Base-by-base conservation (phyloP, 2,329 filamentous ascomycete species). In the Ceratocystis lukuohia region DNA sequence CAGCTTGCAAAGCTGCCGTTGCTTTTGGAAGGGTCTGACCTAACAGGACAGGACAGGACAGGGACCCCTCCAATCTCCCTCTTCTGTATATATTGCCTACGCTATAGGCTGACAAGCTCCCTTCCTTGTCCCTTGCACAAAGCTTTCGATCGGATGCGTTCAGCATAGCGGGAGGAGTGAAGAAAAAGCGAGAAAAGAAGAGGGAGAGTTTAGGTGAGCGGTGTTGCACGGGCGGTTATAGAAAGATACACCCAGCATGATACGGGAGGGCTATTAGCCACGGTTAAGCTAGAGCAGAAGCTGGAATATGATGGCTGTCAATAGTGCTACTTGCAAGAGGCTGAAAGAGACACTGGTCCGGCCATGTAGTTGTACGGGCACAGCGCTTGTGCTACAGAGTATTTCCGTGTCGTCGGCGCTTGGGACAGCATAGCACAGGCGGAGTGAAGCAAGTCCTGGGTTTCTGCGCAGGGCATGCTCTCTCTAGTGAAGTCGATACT, bases 41-140 rank as follows among this genome's bases (percentile, higher is more conserved):
- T 41, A 41, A 4, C 37, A 41, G 37, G 37, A 41, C 37, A 7
- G 30, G 6, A 33, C 30, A 41, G 37, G 37, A 41, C 37, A 53
- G 7, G 48, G 48, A 53, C 56, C 56, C 56, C 56, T 59, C 22
- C 15, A 59, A 59, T 59, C 56, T 59, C 56, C 30, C 30, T 30
- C 33, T 3, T 6, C 5, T 59, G 56, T 17, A 59, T 59, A 59
- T 59, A 59, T 33, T 59, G 56, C 28, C 4, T 28, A 12, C 7
- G n/a, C 56, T 59, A 59, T 59, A 59, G 56, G 22, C 28, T 37
- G 15, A 25, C 56, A 59, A 25, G 28, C 53, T 15, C 48, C 25
- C 28, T 59, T 30, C 56, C 17, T 59, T 15, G 6, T 15, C 25
- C 20, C 50, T 22, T 48, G 48, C 20, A 12, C 48, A 53, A 25